These are phyloP conservation scores for Trapa incisa DNA, from an alignment of 345 rosid species.

Conservation along the genomic window DNA sequence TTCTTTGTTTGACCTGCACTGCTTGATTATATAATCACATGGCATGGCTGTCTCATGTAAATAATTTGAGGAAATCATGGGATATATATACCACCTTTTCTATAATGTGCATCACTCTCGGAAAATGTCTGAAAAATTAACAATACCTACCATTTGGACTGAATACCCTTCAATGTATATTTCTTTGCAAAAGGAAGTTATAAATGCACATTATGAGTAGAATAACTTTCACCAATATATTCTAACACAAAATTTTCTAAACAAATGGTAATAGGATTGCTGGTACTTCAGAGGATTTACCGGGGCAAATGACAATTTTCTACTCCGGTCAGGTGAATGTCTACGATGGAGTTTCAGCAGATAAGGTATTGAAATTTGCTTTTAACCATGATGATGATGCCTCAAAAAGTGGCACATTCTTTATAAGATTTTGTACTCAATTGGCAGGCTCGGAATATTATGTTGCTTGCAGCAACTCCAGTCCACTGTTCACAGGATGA, in stretches of 20 bases:
- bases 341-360: slow-evolving; percentile 66
- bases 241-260: background rate
- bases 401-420: background rate
- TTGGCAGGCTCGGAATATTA: slow-evolving; percentile 73
- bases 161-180: background rate
- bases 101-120: background rate
- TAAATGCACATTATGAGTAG: background rate
- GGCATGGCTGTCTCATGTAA: background rate
- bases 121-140: background rate
- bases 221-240: background rate
- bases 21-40: background rate
- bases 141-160: background rate
- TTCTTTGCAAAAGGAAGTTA: background rate
- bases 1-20: background rate
- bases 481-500: slow-evolving; percentile 38
- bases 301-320: slow-evolving; percentile 84
- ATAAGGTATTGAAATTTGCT: slow-evolving; percentile 48
- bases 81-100: background rate
- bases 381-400: background rate
- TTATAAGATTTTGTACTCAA: background rate
- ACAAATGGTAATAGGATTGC: slow-evolving; percentile 34
- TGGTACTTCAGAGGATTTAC: slow-evolving; percentile 23
- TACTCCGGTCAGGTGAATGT: slow-evolving; percentile 89
- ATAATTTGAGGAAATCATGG: background rate
- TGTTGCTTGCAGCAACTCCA: slow-evolving; percentile 72